phyloP scores from a whole-genome alignment of 768 basidiomycete species.

The Leccinum variicolor region DNA sequence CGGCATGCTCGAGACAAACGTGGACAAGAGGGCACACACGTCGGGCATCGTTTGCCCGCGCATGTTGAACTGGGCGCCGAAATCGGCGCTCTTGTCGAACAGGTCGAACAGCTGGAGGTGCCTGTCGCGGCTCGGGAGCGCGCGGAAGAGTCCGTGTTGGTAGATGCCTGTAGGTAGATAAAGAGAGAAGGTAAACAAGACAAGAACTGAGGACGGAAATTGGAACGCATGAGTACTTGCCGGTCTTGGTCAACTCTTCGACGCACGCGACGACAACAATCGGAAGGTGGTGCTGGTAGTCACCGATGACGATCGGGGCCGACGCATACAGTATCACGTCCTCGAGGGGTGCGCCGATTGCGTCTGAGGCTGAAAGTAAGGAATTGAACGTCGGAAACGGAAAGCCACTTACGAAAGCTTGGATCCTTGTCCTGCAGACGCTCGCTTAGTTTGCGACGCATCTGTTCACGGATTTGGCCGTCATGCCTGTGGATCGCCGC shows the following conservation, averaged over 20 bases:
- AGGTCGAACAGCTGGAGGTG: slow-evolving; percentile 33
- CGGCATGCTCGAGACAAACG: slow-evolving; percentile 47
- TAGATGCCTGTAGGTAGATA: slow-evolving; percentile 6
- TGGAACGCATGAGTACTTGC: too few species aligned
- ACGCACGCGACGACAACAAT: slow-evolving; percentile 34
- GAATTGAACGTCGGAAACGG: background rate
- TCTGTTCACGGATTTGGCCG: slow-evolving; percentile 21
- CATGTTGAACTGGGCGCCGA: slow-evolving; percentile 17
- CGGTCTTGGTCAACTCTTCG: too few species aligned
- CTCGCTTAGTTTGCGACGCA: slow-evolving; percentile 17
- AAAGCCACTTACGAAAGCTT: slow-evolving; percentile 24
- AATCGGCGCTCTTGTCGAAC: slow-evolving; percentile 33
- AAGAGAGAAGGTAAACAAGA: too few species aligned
- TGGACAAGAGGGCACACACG: slow-evolving; percentile 44
- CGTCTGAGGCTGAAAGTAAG: slow-evolving; percentile 21
- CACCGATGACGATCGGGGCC: slow-evolving; percentile 32
- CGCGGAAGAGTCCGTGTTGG: too few species aligned
- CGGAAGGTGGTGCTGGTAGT: slow-evolving; percentile 38
- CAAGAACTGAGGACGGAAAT: too few species aligned
- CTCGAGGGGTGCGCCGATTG: slow-evolving; percentile 36
- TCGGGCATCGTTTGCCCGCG: slow-evolving; percentile 39
- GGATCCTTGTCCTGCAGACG: slow-evolving; percentile 20
- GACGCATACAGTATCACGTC: slow-evolving; percentile 33
- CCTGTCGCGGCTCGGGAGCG: too few species aligned
- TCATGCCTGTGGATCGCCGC: slow-evolving; percentile 16